These are phyloP conservation scores for Calonectria ilicicola DNA, from an alignment of 2,329 filamentous ascomycete species.

Conservation along the genomic window DNA sequence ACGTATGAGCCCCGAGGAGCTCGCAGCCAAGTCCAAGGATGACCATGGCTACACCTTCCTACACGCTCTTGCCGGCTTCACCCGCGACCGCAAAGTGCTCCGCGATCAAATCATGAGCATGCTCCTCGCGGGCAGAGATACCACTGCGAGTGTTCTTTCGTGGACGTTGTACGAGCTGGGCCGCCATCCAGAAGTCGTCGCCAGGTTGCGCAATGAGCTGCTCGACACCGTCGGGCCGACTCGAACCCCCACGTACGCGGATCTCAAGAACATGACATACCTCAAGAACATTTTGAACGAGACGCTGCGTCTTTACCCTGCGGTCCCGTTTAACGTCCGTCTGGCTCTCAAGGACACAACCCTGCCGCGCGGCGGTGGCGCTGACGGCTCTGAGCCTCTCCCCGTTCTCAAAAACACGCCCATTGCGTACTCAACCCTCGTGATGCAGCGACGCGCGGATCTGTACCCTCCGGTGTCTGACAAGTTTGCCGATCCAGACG, in stretches of 20 bases:
- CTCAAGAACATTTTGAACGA: conserved; percentile 81
- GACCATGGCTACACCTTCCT: conserved; percentile 85
- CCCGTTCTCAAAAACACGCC: conserved; percentile 74
- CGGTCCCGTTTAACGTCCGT: conserved; percentile 84
- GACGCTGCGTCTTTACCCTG: conserved; percentile 81
- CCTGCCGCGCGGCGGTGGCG: conserved; percentile 77
- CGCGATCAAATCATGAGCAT: conserved; percentile 88
- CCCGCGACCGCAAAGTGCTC: conserved; percentile 76
- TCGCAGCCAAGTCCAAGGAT: conserved; percentile 77
- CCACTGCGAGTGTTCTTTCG: conserved; percentile 83
- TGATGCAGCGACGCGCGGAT: conserved; percentile 78
- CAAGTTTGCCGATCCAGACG: conserved; percentile 57
- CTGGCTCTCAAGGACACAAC: conserved; percentile 79
- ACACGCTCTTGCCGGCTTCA: conserved; percentile 85
- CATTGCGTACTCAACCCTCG: conserved; percentile 75
- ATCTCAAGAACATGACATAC: conserved; percentile 91
- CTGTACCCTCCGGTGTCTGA: conserved; percentile 67
- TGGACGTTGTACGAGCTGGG: conserved; percentile 88
- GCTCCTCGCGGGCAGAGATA: conserved; percentile 87
- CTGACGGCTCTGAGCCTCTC: conserved; percentile 71
- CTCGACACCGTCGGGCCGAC: conserved; percentile 72
- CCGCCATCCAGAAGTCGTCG: conserved; percentile 74
- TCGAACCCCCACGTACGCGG: conserved; percentile 76
- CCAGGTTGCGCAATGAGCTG: conserved; percentile 81
- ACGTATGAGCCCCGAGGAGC: conserved; percentile 75